A percentile compares a stretch with the other conserved stretches of the same genome.
These are phyloP conservation scores for Musa balbisiana DNA, from an alignment of 202 grass and related monocot genomes.

Conservation along the genomic window DNA sequence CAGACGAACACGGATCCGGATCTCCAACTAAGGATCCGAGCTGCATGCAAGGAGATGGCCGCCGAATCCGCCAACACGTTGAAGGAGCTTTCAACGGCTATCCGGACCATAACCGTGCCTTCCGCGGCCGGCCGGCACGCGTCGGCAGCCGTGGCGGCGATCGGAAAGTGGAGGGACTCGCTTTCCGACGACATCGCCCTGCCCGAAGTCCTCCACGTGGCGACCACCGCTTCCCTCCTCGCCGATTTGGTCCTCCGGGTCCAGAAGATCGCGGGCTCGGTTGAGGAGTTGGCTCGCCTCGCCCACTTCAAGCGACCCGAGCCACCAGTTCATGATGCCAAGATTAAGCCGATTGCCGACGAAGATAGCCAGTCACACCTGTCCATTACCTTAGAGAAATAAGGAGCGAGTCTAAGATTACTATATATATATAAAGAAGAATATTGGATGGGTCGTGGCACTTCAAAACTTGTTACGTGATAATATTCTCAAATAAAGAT, in stretches of 20 bases:
- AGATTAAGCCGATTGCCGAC: conserved; percentile 1
- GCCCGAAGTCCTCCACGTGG: background rate
- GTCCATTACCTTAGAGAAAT: background rate
- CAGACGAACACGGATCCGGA: background rate
- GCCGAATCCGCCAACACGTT: conserved; percentile 16
- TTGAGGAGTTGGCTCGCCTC: conserved; percentile 12
- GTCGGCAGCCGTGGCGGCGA: background rate
- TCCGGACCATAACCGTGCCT: background rate
- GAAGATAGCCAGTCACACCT: background rate
- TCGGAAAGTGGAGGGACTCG: background rate
- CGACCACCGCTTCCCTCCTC: conserved; percentile 5
- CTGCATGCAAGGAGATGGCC: conserved; percentile 15
- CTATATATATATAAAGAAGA: background rate
- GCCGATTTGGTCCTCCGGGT: conserved; percentile 3
- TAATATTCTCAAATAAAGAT: no score
- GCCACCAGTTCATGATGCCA: background rate
- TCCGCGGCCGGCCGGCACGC: background rate
- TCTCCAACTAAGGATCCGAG: background rate
- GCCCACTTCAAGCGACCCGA: conserved; percentile 5
- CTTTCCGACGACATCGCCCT: background rate
- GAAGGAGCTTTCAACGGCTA: conserved; percentile 5
- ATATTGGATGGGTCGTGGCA: no score
- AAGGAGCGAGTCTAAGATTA: background rate
- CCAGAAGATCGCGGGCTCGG: conserved; percentile 4
- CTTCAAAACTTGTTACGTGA: no score